Evolutionary conservation across 495 filamentous ascomycete species (phyloP).

Genomic region (Lichenothelia convexa): DNA sequence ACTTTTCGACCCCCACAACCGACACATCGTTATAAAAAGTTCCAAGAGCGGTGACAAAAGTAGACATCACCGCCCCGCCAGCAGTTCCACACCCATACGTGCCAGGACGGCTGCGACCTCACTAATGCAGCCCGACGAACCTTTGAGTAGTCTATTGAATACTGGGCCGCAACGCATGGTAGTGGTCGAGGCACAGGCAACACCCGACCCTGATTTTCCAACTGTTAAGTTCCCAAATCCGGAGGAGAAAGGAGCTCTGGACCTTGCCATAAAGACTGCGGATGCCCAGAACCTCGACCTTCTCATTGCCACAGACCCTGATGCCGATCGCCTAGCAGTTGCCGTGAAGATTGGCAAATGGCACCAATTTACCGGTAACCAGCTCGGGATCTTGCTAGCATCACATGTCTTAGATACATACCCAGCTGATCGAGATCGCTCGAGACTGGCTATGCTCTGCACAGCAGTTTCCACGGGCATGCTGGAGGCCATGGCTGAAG

Average conservation of each 20-base stretch:
- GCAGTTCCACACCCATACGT: no score
- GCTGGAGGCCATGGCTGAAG: conserved; percentile 39
- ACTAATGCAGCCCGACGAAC: no score
- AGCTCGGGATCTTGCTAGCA: conserved; percentile 45
- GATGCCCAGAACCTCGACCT: conserved; percentile 28
- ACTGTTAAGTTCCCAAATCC: conserved; percentile 57
- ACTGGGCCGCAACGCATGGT: no score
- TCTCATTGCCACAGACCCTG: conserved; percentile 51
- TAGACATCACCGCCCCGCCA: no score
- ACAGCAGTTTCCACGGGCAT: conserved; percentile 50
- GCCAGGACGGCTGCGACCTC: no score
- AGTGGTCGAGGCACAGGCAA: conserved; percentile 22
- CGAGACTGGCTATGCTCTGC: conserved; percentile 35
- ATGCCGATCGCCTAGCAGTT: conserved; percentile 53
- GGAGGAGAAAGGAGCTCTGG: conserved; percentile 50
- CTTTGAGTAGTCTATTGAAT: no score
- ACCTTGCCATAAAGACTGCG: conserved; percentile 40
- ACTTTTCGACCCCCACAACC: no score
- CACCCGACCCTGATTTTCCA: conserved; percentile 50
- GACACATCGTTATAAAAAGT: conserved; percentile 23
- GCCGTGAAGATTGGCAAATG: conserved; percentile 44
- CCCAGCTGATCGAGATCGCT: conserved; percentile 10
- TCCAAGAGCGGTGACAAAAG: not conserved
- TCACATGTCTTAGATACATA: conserved; percentile 35
- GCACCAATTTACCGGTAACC: conserved; percentile 51